phyloP scores from a whole-genome alignment of 352 stramenopile species.

The Pythium aristosporum region DNA sequence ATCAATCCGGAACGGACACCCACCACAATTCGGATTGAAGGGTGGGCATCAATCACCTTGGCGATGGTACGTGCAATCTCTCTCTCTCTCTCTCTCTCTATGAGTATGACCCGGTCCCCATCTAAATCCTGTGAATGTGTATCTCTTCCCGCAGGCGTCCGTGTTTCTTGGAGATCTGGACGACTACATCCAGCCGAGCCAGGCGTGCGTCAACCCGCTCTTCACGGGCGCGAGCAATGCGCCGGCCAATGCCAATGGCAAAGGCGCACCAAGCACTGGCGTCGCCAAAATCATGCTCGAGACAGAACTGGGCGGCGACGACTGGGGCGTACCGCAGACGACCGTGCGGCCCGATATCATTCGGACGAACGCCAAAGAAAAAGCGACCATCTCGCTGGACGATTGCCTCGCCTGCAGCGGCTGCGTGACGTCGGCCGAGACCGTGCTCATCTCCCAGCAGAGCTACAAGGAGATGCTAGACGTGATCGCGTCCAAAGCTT shows the following conservation, averaged over 20 bases:
- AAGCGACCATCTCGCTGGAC: slow-evolving; percentile 93
- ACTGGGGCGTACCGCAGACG: slow-evolving; percentile 43
- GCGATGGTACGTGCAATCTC: slow-evolving; percentile 20
- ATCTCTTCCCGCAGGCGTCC: slow-evolving; percentile 53
- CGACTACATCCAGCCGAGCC: slow-evolving; percentile 93
- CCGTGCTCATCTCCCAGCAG: slow-evolving; percentile 97
- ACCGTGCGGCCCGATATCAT: slow-evolving; percentile 75
- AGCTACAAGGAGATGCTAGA: slow-evolving; percentile 89
- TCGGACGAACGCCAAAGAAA: slow-evolving; percentile 68
- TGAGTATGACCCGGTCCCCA: neutral
- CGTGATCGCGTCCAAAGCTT: slow-evolving; percentile 43
- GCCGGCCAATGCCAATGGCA: neutral
- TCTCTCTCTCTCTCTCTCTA: neutral
- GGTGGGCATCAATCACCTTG: slow-evolving; percentile 13
- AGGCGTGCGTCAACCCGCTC: slow-evolving; percentile 93
- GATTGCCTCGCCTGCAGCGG: slow-evolving; percentile 97
- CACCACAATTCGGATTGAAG: slow-evolving; percentile 10
- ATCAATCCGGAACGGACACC: slow-evolving; percentile 13
- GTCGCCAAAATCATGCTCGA: slow-evolving; percentile 77
- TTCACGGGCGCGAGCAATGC: slow-evolving; percentile 60
- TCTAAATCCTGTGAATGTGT: neutral
- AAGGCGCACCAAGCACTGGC: slow-evolving; percentile 21
- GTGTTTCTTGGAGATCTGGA: slow-evolving; percentile 93
- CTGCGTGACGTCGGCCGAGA: slow-evolving; percentile 98
- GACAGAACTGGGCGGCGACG: slow-evolving; percentile 61